These are phyloP conservation scores for Fusarium nygamai DNA, from an alignment of 2,329 filamentous ascomycete species.

Conservation along the genomic window DNA sequence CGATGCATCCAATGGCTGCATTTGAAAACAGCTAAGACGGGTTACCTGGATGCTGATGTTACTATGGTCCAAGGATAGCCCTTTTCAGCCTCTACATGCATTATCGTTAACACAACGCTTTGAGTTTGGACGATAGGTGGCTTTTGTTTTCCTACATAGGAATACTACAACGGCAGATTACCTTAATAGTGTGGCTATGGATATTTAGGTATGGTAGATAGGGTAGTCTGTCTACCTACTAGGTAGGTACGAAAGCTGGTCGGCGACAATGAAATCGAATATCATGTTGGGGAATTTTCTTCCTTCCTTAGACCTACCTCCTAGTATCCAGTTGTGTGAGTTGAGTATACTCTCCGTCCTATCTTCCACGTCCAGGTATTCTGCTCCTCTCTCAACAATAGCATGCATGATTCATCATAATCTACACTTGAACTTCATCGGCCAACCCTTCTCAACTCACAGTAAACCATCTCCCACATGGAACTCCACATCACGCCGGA, in stretches of 20 bases:
- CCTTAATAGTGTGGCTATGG: too few relatives aligned
- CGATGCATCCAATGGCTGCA: not conserved
- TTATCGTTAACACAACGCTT: not conserved
- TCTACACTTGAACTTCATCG: not conserved
- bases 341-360: not conserved
- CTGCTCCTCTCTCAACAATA: not conserved
- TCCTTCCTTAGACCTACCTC: not conserved
- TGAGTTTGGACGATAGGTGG: not conserved
- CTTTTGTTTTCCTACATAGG: not conserved
- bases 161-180: not conserved
- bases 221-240: not conserved
- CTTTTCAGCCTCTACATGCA: not conserved
- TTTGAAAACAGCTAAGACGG: not conserved
- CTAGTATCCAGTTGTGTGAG: not conserved
- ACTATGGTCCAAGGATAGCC: not conserved
- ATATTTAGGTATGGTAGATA: not conserved
- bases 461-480: not conserved
- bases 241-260: not conserved
- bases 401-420: not conserved
- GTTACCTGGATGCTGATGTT: constrained; percentile 22
- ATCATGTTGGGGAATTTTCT: not conserved
- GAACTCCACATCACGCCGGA: not conserved
- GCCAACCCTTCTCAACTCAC: not conserved
- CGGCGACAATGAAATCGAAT: not conserved
- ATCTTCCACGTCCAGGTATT: not conserved